These are phyloP conservation scores for Cercospora brassicicola DNA, from an alignment of 2,329 filamentous ascomycete species.

Conservation along the genomic window DNA sequence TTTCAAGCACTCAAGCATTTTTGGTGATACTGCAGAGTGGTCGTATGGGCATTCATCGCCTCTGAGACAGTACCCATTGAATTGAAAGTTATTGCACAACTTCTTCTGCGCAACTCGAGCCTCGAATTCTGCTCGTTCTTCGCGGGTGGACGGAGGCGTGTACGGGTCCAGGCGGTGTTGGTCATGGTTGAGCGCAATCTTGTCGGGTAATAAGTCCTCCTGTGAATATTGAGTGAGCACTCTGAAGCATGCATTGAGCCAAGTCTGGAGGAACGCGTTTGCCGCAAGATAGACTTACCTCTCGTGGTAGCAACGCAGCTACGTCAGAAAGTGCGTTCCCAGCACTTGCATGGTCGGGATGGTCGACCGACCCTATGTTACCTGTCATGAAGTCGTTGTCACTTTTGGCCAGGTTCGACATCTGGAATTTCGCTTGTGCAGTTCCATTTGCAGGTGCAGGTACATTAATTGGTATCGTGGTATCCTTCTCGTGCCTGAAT, in stretches of 20 bases:
- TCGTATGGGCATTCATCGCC: slow-evolving; percentile 49
- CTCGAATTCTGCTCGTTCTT: slow-evolving; percentile 46
- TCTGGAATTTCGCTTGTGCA: slow-evolving; percentile 10
- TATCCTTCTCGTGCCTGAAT: slow-evolving; percentile 28
- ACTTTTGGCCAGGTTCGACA: slow-evolving; percentile 16
- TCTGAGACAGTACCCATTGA: slow-evolving; percentile 36
- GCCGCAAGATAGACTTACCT: neutral
- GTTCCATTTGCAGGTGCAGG: neutral
- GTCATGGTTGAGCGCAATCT: slow-evolving; percentile 51
- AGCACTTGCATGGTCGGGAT: neutral
- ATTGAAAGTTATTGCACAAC: slow-evolving; percentile 53
- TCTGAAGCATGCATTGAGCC: neutral
- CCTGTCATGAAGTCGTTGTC: slow-evolving; percentile 29
- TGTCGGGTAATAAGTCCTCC: slow-evolving; percentile 28
- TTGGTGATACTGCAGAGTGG: slow-evolving; percentile 46
- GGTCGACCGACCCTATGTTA: neutral
- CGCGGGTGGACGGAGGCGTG: slow-evolving; percentile 40
- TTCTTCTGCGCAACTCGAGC: slow-evolving; percentile 44
- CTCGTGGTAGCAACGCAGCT: slow-evolving; percentile 3
- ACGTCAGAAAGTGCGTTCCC: neutral
- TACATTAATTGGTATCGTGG: slow-evolving; percentile 3
- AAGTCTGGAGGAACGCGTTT: neutral
- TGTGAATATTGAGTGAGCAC: slow-evolving; percentile 5
- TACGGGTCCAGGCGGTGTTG: slow-evolving; percentile 52
- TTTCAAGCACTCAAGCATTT: slow-evolving; percentile 45